Evolutionary conservation across 2,329 filamentous ascomycete species (phyloP), one percentile per base, ranked within the genome.

Genomic region (Botrytis byssoidea): DNA sequence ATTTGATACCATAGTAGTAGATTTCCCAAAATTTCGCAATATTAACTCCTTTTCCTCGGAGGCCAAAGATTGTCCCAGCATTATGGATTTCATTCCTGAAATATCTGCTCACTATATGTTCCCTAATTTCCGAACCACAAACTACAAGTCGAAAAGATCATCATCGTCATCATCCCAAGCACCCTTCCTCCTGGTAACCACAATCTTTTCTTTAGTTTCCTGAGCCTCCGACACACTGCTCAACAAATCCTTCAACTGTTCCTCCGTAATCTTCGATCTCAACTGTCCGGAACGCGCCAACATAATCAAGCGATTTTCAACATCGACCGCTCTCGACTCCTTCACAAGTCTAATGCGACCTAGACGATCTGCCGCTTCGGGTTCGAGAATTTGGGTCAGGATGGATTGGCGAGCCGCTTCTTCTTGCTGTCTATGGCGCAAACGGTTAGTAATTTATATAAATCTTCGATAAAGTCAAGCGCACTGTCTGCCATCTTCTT

Each of bases 321-420:
- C 90, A 80, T 98, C 94, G 75, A 88, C 89, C 51, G 96, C 96
- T 80, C 96, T 93, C 79, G 92, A 91, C 82, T 95, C 94, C 85
- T 98, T 98, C 81, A 99, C 96, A 75, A 99, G 90, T 48, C 95
- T 92, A 84, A 99, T 98, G 77, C 96, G 93, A 73, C 93, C 94
- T 1, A 99, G 88, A 22, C 96, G 93, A 85, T 99, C 96, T 75
- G 94, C 93, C 29, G 96, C 96, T 81, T 95, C 94, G 77, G 96
- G 96, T 80, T 95, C 91, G 75, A 99, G 93, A 85, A 99, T 98
- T 84, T 98, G 96, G 79, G 88, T 89, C 76, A 99, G 91, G 79
- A 98, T 92, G 74, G 89, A 87, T 79, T 90, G 86, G 74, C 94
- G 92, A 57, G 92, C 91, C 82, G 95, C 93, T 77, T 89, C 87